Evolutionary conservation across 2,329 filamentous ascomycete genomes (phyloP), one percentile per base, ranked within the genome.

Genomic region (Pestalotiopsis fici): DNA sequence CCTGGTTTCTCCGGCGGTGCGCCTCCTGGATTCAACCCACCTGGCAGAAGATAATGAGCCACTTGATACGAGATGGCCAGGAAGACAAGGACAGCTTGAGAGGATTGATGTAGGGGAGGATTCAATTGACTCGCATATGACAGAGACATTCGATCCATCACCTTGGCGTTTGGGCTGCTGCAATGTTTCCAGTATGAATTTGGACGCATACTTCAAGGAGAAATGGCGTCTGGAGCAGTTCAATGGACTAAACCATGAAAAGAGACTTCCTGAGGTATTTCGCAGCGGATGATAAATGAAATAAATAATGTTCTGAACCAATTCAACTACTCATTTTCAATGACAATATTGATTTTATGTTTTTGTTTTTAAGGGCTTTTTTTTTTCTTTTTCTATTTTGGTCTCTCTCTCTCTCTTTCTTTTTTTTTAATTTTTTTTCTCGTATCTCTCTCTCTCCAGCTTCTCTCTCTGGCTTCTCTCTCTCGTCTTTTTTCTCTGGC

Each of bases 21-120:
- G 69, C 81, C 81, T 62, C 91, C 91, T 68, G 92, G 93, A 70
- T 95, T 95, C 82, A 91, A 94, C 81, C 90, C 89, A 69, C 90
- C 92, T 67, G 89, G 90, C 65, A 85, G 88, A 79, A 82, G 86
- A 83, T 89, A 83, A 72, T 74, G 28, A 59, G 25, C 15, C 15
- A 21, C 11, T 59, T 59, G 25, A 9, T 35, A 59, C 27, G 28
- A 31, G 43, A 62, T 15, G 59, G 15, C 13, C n/a, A 35, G 13
- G 12, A 27, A 39, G 28, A 37, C 11, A 31, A 25, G 31, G 13
- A 27, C 12, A 64, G 23, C n/a, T 54, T 28, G 37, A 25, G 43
- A 64, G 47, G 35, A 50, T 50, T 23, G n/a, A 35, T 35, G 31
- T 35, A 35, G 31, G 31, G 31, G 43, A 50, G n/a, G 43, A 50